Conservation (phyloP, 2,329 filamentous ascomycete genomes). For the Bipolaris zeicola region DNA sequence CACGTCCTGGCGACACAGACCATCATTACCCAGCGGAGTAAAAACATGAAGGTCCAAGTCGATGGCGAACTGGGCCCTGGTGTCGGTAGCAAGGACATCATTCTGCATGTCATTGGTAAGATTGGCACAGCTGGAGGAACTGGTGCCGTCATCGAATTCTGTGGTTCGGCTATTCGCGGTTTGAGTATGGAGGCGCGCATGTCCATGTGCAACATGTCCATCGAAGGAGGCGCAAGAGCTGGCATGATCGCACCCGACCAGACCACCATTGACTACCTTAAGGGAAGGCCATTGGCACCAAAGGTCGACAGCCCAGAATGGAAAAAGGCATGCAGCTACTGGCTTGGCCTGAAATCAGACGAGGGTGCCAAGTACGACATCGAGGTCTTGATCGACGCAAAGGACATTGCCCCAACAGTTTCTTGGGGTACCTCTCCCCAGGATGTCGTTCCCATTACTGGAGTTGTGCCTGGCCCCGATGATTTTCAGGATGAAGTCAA, state of each 20-base stretch:
- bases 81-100: conserved; percentile 94
- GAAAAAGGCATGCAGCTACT: conserved; percentile 87
- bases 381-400: conserved; percentile 86
- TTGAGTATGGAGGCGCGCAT: conserved; percentile 97
- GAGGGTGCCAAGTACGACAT: conserved; percentile 87
- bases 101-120: conserved; percentile 88
- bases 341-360: conserved; percentile 84
- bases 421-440: conserved; percentile 98
- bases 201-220: conserved; percentile 99
- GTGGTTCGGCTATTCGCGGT: conserved; percentile 85
- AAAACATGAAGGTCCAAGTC: conserved; percentile 98
- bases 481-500: conserved; percentile 80
- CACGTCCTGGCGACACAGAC: conserved; percentile 97
- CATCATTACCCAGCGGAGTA: conserved; percentile 90
- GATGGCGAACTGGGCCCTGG: conserved; percentile 88
- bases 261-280: conserved; percentile 92
- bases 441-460: conserved; percentile 93
- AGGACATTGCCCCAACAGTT: conserved; percentile 90
- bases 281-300: conserved; percentile 86
- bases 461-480: conserved; percentile 86
- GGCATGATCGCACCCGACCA: conserved; percentile 98
- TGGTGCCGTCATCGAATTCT: conserved; percentile 95
- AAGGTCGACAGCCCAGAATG: conserved; percentile 83
- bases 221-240: conserved; percentile 91
- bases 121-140: conserved; percentile 96